These are phyloP conservation scores for Jatropha multifida DNA, from an alignment of 441 rosid species.

Conservation along the genomic window DNA sequence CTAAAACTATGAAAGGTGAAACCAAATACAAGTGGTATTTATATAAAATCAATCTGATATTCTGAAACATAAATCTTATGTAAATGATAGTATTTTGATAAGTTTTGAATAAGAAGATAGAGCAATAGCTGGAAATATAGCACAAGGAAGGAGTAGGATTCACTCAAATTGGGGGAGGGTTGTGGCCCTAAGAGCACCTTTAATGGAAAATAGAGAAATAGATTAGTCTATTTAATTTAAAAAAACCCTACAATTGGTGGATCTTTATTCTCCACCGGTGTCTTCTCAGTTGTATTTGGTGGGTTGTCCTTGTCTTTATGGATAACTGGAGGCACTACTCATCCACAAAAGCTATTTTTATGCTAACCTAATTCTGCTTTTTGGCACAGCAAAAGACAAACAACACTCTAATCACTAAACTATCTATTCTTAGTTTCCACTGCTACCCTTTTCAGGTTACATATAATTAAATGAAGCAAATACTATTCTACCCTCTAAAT, in stretches of 20 bases:
- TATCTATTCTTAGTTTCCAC: conserved; percentile 13
- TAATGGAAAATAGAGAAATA: background rate
- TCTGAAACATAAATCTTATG: no score
- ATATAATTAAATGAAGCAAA: background rate
- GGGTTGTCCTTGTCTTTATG: conserved; percentile 49
- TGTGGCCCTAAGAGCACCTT: conserved; percentile 26
- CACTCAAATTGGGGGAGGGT: conserved; percentile 11
- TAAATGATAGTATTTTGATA: background rate
- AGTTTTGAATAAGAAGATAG: background rate
- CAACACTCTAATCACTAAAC: conserved; percentile 22
- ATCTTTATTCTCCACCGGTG: conserved; percentile 57
- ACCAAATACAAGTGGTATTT: no score
- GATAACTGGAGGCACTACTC: conserved; percentile 54
- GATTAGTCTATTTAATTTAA: background rate
- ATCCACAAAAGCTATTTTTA: conserved; percentile 36
- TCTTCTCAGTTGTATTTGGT: conserved; percentile 58
- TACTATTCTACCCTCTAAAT: background rate
- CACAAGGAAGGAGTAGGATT: background rate
- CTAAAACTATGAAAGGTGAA: no score
- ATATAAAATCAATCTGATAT: no score
- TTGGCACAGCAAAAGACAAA: conserved; percentile 14
- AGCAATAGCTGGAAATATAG: background rate
- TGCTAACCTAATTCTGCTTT: conserved; percentile 40
- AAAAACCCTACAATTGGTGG: conserved; percentile 20
- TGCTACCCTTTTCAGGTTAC: conserved; percentile 12